These are phyloP conservation scores for Handroanthus guayacan DNA, from an alignment of 257 asterid species.

Conservation along the genomic window DNA sequence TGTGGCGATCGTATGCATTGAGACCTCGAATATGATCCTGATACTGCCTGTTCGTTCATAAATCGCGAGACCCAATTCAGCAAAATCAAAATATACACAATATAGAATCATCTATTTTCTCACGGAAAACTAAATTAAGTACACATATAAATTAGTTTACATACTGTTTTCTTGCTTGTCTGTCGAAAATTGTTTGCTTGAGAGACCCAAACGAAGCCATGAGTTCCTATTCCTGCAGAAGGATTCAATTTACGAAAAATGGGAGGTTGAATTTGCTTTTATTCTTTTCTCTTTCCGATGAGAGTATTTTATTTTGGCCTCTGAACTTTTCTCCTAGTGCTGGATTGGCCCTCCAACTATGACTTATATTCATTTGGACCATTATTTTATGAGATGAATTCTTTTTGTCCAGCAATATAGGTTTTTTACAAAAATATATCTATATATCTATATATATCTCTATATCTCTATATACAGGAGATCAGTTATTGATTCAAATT, in stretches of 20 bases:
- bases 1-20: constrained; percentile 97
- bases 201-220: constrained; percentile 87
- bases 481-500: too few species aligned
- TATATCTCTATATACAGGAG: too few species aligned
- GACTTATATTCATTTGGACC: not conserved
- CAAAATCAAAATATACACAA: not conserved
- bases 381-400: too few species aligned
- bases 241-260: constrained; percentile 7
- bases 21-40: constrained; percentile 93
- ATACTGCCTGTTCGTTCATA: constrained; percentile 65
- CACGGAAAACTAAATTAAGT: not conserved
- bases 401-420: too few species aligned
- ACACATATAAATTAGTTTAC: constrained; percentile 12
- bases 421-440: too few species aligned
- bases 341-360: not conserved
- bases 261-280: not conserved
- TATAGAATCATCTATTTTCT: not conserved
- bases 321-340: not conserved
- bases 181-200: constrained; percentile 82
- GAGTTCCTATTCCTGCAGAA: constrained; percentile 26
- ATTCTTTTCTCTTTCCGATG: not conserved
- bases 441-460: too few species aligned
- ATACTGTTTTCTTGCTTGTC: constrained; percentile 80
- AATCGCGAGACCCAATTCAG: constrained; percentile 25
- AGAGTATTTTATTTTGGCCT: not conserved